Conservation (phyloP, 176 grass and related monocot genomes). For the Alloteropsis semialata region DNA sequence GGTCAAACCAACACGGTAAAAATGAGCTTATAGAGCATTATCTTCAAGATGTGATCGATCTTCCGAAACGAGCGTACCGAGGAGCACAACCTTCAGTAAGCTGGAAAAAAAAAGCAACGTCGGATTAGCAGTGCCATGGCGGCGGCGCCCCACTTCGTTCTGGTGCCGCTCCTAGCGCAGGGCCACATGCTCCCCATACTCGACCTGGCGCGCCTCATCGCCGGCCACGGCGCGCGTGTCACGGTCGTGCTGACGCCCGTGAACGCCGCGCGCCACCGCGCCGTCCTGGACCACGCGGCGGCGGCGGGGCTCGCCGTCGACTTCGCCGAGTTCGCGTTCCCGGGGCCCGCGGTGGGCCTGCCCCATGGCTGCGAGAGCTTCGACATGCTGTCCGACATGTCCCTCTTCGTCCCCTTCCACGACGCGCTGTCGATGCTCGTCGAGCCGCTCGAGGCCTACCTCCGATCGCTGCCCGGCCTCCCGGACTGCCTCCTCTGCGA, state of each 20-base stretch:
- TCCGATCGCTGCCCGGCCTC: background rate
- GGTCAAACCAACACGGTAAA: no score
- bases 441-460: slow-evolving; percentile 1
- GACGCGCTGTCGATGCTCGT: background rate
- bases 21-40: no score
- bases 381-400: background rate
- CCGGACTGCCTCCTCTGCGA: slow-evolving; percentile 17
- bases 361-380: slow-evolving; percentile 25
- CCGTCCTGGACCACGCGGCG: slow-evolving; percentile 1
- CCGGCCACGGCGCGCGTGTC: background rate
- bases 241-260: slow-evolving; percentile 13
- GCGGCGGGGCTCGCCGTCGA: background rate
- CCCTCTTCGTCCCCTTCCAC: background rate
- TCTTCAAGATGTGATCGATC: no score
- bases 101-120: no score
- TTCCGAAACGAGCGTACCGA: no score
- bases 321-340: slow-evolving; percentile 33
- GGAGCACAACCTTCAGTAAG: no score
- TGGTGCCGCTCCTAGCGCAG: slow-evolving; percentile 22
- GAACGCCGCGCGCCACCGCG: slow-evolving; percentile 11
- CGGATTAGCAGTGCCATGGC: background rate
- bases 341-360: background rate
- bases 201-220: slow-evolving; percentile 23
- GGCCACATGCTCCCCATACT: slow-evolving; percentile 33
- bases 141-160: slow-evolving; percentile 4